phyloP scores from a whole-genome alignment of 352 stramenopile species.

The Phytophthora pseudosyringae region DNA sequence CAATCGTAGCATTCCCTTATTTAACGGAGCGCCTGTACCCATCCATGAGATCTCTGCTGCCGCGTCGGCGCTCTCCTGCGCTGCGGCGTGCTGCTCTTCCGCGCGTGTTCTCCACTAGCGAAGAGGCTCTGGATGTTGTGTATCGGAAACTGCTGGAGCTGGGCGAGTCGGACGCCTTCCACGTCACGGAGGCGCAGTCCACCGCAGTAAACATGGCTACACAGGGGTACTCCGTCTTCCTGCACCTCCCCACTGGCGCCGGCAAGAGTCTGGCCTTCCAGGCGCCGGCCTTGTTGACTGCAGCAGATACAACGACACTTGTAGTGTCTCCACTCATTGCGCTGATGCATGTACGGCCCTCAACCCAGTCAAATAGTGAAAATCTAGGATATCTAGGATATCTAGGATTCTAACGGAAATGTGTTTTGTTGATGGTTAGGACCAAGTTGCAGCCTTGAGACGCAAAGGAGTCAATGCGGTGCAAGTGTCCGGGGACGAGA shows the following conservation, averaged over 20 bases:
- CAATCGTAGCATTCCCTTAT: constrained; percentile 8
- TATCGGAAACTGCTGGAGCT: constrained; percentile 53
- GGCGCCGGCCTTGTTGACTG: constrained; percentile 60
- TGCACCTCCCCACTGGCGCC: constrained; percentile 76
- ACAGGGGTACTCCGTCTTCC: constrained; percentile 69
- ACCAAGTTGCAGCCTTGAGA: constrained; percentile 73
- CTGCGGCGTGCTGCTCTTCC: not conserved
- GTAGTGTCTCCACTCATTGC: constrained; percentile 80
- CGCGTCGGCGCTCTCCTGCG: constrained; percentile 1
- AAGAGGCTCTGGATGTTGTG: constrained; percentile 29
- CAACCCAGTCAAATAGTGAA: constrained; percentile 1
- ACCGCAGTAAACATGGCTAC: constrained; percentile 49
- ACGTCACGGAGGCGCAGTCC: constrained; percentile 50
- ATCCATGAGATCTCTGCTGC: constrained; percentile 19
- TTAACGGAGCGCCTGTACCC: not conserved
- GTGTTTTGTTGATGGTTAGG: constrained; percentile 34
- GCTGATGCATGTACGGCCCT: constrained; percentile 68
- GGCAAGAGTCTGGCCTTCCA: constrained; percentile 88
- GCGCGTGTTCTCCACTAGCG: constrained; percentile 5
- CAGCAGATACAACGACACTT: constrained; percentile 50
- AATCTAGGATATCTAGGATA: not conserved
- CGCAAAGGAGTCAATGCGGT: constrained; percentile 60
- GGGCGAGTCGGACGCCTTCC: constrained; percentile 20
- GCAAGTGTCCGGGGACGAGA: constrained; percentile 50
- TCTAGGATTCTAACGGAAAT: not conserved